Percentiles rank a stretch among this genome's conserved stretches.
Conservation (phyloP, 1,139 yeast genomes). For the Ogataea hybrid region DNA sequence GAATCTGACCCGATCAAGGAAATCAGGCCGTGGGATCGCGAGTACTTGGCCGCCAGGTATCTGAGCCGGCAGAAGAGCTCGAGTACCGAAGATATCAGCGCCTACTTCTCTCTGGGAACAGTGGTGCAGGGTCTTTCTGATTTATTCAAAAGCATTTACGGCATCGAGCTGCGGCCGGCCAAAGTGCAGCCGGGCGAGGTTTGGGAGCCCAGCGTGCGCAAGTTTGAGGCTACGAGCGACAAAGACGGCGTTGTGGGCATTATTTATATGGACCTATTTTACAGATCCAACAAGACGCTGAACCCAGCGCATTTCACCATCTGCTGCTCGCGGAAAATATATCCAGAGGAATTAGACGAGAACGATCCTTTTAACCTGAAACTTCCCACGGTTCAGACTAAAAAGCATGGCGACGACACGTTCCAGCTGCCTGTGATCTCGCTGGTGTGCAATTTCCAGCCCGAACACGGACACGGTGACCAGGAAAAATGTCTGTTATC, state of each 20-base stretch:
- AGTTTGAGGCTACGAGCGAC: constrained; percentile 67
- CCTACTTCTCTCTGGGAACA: constrained; percentile 81
- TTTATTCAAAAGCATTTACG: constrained; percentile 69
- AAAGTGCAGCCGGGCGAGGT: constrained; percentile 71
- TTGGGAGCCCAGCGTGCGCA: constrained; percentile 88
- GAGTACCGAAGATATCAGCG: constrained; percentile 42
- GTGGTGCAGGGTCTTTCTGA: constrained; percentile 81
- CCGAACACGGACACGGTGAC: too few species aligned
- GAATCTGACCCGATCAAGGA: constrained; percentile 37
- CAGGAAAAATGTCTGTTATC: too few species aligned
- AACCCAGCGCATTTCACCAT: constrained; percentile 96
- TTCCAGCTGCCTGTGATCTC: too few species aligned
- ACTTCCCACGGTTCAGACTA: too few species aligned
- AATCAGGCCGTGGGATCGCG: constrained; percentile 91
- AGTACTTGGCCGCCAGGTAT: constrained; percentile 50
- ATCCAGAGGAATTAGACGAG: too few species aligned
- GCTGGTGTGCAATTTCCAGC: too few species aligned
- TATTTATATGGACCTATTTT: constrained; percentile 67
- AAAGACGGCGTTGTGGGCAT: constrained; percentile 58
- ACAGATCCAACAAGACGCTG: constrained; percentile 58
- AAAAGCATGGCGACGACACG: too few species aligned
- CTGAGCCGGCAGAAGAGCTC: constrained; percentile 35
- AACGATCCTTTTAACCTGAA: too few species aligned
- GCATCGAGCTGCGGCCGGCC: constrained; percentile 70
- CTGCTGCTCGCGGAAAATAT: too few species aligned